Conservation (phyloP, 768 basidiomycete genomes). For the Lepiota venenata region DNA sequence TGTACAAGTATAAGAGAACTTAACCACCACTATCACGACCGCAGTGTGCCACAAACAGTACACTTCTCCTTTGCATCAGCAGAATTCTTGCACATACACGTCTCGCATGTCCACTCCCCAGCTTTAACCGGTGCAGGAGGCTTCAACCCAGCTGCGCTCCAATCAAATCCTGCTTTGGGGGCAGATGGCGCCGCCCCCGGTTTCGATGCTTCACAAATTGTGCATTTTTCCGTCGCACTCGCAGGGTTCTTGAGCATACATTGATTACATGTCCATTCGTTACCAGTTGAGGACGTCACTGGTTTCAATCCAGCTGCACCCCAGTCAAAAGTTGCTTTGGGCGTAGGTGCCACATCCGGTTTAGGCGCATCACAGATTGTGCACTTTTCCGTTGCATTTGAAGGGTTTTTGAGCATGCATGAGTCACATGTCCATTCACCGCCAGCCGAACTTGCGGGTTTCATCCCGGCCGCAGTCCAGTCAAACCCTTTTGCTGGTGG, state of each 20-base stretch:
- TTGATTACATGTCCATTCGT: slow-evolving; percentile 47
- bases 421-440: slow-evolving; percentile 48
- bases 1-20: not conserved
- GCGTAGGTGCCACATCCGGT: slow-evolving; percentile 5
- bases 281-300: not conserved
- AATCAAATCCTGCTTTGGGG: slow-evolving; percentile 33
- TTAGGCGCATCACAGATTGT: slow-evolving; percentile 44
- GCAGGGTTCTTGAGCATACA: slow-evolving; percentile 51
- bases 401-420: slow-evolving; percentile 51
- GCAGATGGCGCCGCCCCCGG: slow-evolving; percentile 11
- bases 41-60: slow-evolving; percentile 34
- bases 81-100: slow-evolving; percentile 38
- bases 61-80: slow-evolving; percentile 41
- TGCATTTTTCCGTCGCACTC: slow-evolving; percentile 43
- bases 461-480: slow-evolving; percentile 55
- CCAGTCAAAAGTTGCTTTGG: slow-evolving; percentile 6
- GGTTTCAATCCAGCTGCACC: slow-evolving; percentile 10
- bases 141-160: slow-evolving; percentile 43
- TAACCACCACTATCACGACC: not conserved
- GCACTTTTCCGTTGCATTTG: slow-evolving; percentile 44
- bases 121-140: slow-evolving; percentile 24
- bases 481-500: slow-evolving; percentile 41
- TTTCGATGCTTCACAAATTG: slow-evolving; percentile 42
- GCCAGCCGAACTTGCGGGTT: not conserved
- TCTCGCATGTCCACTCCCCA: slow-evolving; percentile 40